Evolutionary conservation across 805 yeast species (phyloP), one percentile per base, ranked within the genome.

Genomic region (Teunomyces pallodes): DNA sequence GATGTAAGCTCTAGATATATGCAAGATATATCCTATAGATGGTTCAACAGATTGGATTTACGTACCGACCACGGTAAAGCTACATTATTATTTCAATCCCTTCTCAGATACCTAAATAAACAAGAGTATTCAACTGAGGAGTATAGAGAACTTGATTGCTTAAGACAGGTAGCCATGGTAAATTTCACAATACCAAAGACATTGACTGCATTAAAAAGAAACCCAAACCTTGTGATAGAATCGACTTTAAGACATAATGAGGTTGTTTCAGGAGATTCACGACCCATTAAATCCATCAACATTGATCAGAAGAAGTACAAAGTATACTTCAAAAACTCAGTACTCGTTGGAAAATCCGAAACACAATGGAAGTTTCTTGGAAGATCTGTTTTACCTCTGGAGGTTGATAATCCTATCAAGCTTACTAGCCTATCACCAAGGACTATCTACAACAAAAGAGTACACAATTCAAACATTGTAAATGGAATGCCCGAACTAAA

Each of bases 341-440:
- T 66, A 1, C 26, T 55, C 10, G 58, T 57, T 2, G 72, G 69
- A 2, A 67, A 65, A 47, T 65, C 72, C 2, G 63, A 57, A 39
- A 60, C 55, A 14, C 71, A 66, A 43, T 68, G 73, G 73, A 68
- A 65, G 47, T 58, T 64, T 45, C 46, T 65, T 14, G 73, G 72
- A 4, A 47, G 73, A 31, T 66, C 70, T 10, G 53, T 67, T 7
- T 51, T 47, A 31, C 57, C 55, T 2, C 47, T 42, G 0, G 56
- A 64, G 42, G 10, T 52, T 1, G 49, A 42, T 1, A 42, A 38
- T 0, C 63, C 61, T 3, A 49, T 65, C 4, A 66, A 63, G 44
- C 29, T 47, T 1, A 55, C 64, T 0, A 51, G 24, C 4, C 51
- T 58, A 1, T 39, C 43, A 2, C 65, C 69, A 2, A 49, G 66